Conservation (phyloP, 345 rosid species). For the Sisymbrium altissimum region DNA sequence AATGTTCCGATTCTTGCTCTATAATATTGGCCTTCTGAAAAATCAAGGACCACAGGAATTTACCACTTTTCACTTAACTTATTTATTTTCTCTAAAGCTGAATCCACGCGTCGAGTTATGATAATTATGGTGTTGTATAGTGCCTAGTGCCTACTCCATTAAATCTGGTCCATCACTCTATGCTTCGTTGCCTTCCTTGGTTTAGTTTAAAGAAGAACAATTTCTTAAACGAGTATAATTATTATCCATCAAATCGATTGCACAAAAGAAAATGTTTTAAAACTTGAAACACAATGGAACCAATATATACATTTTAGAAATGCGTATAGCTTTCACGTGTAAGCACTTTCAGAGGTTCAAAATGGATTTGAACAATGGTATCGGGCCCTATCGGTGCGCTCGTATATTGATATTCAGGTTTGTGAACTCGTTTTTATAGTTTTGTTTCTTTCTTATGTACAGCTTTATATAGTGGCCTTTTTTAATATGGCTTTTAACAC, state of each 20-base stretch:
- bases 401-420: conserved; percentile 5
- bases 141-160: conserved; percentile 3
- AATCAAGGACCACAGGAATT: conserved; percentile 10
- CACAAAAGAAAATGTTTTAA: not conserved
- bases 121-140: not conserved
- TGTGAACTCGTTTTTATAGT: conserved; percentile 5
- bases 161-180: not conserved
- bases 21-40: not conserved
- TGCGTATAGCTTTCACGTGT: conserved; percentile 17
- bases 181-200: conserved; percentile 19
- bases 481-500: not conserved
- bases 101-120: conserved; percentile 13
- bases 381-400: not conserved
- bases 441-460: conserved; percentile 2
- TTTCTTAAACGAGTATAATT: conserved; percentile 2
- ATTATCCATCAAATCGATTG: conserved; percentile 3
- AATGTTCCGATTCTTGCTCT: conserved; percentile 22
- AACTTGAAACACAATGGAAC: conserved; percentile 4
- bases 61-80: not conserved
- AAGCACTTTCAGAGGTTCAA: conserved; percentile 19
- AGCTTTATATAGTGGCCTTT: not conserved
- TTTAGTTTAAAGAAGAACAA: conserved; percentile 11
- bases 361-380: conserved; percentile 11
- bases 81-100: not conserved
- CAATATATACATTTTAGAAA: not conserved